Evolutionary conservation across 2,329 filamentous ascomycete genomes (phyloP), one percentile per base, ranked within the genome.

Genomic region (Pseudomassariella vexata): DNA sequence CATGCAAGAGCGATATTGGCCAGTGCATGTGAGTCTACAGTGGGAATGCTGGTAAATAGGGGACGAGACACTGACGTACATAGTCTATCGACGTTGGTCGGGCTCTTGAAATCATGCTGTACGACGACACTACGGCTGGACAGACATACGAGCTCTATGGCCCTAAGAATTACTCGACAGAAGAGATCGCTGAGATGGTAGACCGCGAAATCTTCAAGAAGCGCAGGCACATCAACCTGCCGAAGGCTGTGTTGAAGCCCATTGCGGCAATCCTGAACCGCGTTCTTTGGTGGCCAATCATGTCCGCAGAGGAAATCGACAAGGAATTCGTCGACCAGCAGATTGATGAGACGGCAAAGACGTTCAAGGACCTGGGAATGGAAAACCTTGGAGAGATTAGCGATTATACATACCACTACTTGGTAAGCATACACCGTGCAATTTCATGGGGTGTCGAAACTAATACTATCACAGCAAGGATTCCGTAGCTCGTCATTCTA

Each of bases 61-160:
- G 21, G n/a, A n/a, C n/a, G n/a, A n/a, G 27, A 29, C 12, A 15
- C 5, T 5, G 17, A 19, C 16, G 16, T 28, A 20, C 32, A 9
- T 44, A 88, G 83, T 85, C 77, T 27, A 89, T 92, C 50, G 92
- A 98, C 57, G 84, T 98, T 28, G 90, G 86, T 39, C 73, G 79
- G 50, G 92, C 88, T 28, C 76, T 98, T 10, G 89, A 96, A 66
- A 69, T 74, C 49, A 95, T 98, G 76, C 73, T 88, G 37, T 83
- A 87, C 55, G 89, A 96, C 53, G 92, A 98, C 60, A 83, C 63
- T 52, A 96, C 92, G 12, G 87, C 84, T 7, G 82, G 82, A 8
- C 80, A 96, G 65, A 98, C 90, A 0, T 98, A 75, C 52, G 92
- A 98, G 66, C 81, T 98, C 11, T 95, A 87, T 61, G 92, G 92